These are phyloP conservation scores for Fagus sylvatica DNA, from an alignment of 306 rosid species.

Conservation along the genomic window DNA sequence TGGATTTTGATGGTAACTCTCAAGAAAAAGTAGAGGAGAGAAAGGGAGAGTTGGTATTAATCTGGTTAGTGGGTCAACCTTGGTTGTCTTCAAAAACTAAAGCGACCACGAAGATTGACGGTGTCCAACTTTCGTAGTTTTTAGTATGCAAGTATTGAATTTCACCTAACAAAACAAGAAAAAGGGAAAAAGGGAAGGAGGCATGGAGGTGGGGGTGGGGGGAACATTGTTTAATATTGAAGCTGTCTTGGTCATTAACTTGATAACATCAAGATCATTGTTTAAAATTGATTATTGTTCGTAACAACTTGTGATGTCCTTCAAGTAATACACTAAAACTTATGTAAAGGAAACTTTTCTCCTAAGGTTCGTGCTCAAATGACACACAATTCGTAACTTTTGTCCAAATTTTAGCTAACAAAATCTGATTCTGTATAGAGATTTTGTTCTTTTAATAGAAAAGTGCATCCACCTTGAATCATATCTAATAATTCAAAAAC, in stretches of 20 bases:
- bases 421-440: no score
- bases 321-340: not conserved
- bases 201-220: not conserved
- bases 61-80: not conserved
- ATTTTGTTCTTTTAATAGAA: no score
- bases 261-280: not conserved
- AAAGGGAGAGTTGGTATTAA: not conserved
- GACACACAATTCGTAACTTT: not conserved
- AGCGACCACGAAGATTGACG: slow-evolving; percentile 19
- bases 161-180: slow-evolving; percentile 17
- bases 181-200: not conserved
- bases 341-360: not conserved
- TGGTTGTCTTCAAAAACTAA: not conserved
- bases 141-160: not conserved
- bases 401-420: no score
- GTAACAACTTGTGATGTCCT: not conserved
- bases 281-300: not conserved
- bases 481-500: no score
- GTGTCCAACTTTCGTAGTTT: not conserved
- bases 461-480: no score
- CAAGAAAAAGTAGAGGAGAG: not conserved
- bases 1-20: not conserved
- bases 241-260: not conserved
- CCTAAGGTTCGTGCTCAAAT: not conserved
- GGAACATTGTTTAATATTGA: not conserved